Evolutionary conservation across 139 green algal genomes (phyloP), one percentile per base, ranked within the genome.

Genomic region (Coelastrella sp.): DNA sequence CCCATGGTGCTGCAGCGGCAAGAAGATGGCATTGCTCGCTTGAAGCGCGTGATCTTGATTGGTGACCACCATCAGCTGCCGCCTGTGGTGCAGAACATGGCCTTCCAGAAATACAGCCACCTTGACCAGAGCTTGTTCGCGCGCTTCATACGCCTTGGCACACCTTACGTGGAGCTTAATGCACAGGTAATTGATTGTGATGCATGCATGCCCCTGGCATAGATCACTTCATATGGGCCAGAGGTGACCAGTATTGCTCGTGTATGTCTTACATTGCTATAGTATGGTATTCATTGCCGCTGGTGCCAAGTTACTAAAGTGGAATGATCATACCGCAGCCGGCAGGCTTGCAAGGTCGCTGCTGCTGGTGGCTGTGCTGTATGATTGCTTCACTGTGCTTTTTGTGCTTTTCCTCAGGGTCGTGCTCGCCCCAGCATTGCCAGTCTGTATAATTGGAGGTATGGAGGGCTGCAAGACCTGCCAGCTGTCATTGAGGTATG

Each of bases 51-150:
- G 35, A 80, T 92, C 20, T 59, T 92, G 24, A 86, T 89, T 57
- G 82, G 89, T 78, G 98, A 99, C 92, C 98, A 99, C 94, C 95
- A 99, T 93, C 98, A 99, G 96, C 96, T 99, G 89, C 98, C 98
- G 4, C 98, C 98, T 5, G 98, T 99, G 65, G 98, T 99, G 10
- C 99, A 99, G 93, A 99, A 99, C 96, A 95, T 96, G 94, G 97
- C 97, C 49, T 97, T 99, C 91, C 95, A 99, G 89, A 99, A 98
- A 91, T 98, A 98, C 93, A 95, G 87, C 72, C 95, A 96, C 93
- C 92, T 99, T 72, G 97, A 99, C 83, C 97, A 99, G 93, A 66
- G 65, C 19, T 94, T 99, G 11, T 99, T 99, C 94, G 97, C 97
- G 7, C 96, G 98, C 87, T 99, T 99, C 84, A 97, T 99, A 65